These are phyloP conservation scores for Suillus hirtellus DNA, from an alignment of 768 basidiomycete species.

Conservation along the genomic window DNA sequence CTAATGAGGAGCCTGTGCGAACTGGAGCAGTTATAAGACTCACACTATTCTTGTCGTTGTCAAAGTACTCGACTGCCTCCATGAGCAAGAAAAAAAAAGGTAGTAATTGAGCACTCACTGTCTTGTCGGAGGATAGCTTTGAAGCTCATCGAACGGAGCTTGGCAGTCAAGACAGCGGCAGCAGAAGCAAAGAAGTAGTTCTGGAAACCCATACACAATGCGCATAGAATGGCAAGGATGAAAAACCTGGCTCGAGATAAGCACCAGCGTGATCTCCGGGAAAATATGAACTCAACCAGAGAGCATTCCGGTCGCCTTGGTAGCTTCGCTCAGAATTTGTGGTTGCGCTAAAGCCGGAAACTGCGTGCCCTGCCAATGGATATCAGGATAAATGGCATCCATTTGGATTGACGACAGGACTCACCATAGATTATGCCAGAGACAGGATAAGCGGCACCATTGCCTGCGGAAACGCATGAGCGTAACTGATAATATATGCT, in stretches of 20 bases:
- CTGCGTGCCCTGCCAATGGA: neutral
- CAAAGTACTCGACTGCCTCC: slow-evolving; percentile 37
- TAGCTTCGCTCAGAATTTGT: slow-evolving; percentile 2
- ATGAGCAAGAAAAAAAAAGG: too few species aligned
- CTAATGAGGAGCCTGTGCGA: neutral
- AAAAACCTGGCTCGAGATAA: slow-evolving; percentile 34
- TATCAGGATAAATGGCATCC: neutral
- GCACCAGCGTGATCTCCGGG: slow-evolving; percentile 32
- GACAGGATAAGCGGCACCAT: slow-evolving; percentile 30
- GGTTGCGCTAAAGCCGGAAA: slow-evolving; percentile 14
- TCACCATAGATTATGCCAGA: slow-evolving; percentile 36
- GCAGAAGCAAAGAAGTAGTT: slow-evolving; percentile 36
- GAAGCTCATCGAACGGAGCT: slow-evolving; percentile 41
- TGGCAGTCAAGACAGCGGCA: slow-evolving; percentile 40
- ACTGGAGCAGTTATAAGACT: neutral
- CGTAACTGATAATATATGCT: neutral
- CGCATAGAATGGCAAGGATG: slow-evolving; percentile 37
- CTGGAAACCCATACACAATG: slow-evolving; percentile 38
- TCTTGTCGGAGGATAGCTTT: slow-evolving; percentile 46
- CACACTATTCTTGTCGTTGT: slow-evolving; percentile 40
- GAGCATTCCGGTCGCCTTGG: slow-evolving; percentile 3
- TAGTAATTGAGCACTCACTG: slow-evolving; percentile 29
- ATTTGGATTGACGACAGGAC: slow-evolving; percentile 14
- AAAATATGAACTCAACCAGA: slow-evolving; percentile 21
- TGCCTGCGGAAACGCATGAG: slow-evolving; percentile 10